phyloP scores from a whole-genome alignment of 2,329 filamentous ascomycete species.

The Chrysosporium keratinophilum region DNA sequence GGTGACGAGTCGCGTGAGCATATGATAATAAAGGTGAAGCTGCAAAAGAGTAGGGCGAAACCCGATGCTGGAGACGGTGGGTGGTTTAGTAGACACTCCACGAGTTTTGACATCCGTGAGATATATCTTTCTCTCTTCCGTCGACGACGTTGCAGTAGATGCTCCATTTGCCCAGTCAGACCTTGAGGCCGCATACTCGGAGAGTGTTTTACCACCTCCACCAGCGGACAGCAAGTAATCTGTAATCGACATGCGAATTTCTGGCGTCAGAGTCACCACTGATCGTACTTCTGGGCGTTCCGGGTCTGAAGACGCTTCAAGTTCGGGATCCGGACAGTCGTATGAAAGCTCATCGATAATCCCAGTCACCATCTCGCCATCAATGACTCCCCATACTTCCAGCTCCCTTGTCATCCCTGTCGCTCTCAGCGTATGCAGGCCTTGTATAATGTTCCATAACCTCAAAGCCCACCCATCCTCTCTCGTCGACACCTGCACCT shows the following conservation, averaged over 20 bases:
- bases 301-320: constrained; percentile 47
- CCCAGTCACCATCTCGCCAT: constrained; percentile 75
- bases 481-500: constrained; percentile 58
- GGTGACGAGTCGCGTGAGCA: constrained; percentile 63
- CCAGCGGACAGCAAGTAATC: constrained; percentile 36
- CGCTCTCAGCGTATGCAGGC: constrained; percentile 61
- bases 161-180: constrained; percentile 10
- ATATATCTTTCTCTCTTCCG: constrained; percentile 44
- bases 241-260: constrained; percentile 38
- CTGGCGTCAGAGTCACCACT: constrained; percentile 27
- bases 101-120: constrained; percentile 85
- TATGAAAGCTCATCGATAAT: constrained; percentile 80
- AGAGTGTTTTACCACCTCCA: constrained; percentile 28
- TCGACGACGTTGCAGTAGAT: background rate
- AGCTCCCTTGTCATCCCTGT: constrained; percentile 64
- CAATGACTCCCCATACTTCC: constrained; percentile 74
- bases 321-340: constrained; percentile 60
- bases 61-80: constrained; percentile 48
- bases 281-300: constrained; percentile 32
- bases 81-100: constrained; percentile 38
- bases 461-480: constrained; percentile 75
- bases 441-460: constrained; percentile 87
- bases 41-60: constrained; percentile 73
- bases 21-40: constrained; percentile 76
- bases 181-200: constrained; percentile 23